Evolutionary conservation across 371 early-diverging fungal species (phyloP), one percentile per base, ranked within the genome.

Genomic region (Rhizopus microsporus): DNA sequence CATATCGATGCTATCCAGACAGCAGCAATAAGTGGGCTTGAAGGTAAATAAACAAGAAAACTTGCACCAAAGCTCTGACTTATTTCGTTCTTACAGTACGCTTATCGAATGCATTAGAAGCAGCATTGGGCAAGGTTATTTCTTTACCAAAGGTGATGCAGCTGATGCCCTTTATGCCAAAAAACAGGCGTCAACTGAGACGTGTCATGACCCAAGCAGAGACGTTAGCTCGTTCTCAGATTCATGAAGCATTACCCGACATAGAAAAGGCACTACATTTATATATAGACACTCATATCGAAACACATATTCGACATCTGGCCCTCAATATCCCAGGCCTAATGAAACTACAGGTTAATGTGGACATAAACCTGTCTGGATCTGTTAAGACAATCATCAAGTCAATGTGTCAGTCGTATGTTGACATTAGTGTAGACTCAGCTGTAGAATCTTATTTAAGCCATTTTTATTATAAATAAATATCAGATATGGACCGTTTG

Each of bases 401-500:
- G 23, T 23, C 23, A 23, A 23, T 23, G 23, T 23, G 23, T 23
- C 23, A 23, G 23, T 23, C 23, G 23, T 23, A 23, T 23, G 23
- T 23, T 23, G 23, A 23, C 23, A 23, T 23, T 23, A 23, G 23
- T 23, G 23, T 23, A 2, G 23, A 23, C 23, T 23, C 23, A 2
- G 23, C 23, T 23, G 23, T 23, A 23, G 23, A 23, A 23, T 15
- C 49, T 16, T 48, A 16, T 13, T 35, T 56, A 16, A 23, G 37
- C 9, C 31, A 35, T 13, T 56, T 47, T 47, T 38, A 40, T 31
- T 15, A 17, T 12, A 34, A 51, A 58, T 29, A 17, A 39, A 40
- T 15, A 44, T 55, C 71, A 78, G 23, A 78, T 74, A 32, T 78
- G 68, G 40, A 87, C 67, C 5, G 88, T 85, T 60, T 85, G 85